Evolutionary conservation across 768 basidiomycete species (phyloP).

Genomic region (Trametes coccinea): DNA sequence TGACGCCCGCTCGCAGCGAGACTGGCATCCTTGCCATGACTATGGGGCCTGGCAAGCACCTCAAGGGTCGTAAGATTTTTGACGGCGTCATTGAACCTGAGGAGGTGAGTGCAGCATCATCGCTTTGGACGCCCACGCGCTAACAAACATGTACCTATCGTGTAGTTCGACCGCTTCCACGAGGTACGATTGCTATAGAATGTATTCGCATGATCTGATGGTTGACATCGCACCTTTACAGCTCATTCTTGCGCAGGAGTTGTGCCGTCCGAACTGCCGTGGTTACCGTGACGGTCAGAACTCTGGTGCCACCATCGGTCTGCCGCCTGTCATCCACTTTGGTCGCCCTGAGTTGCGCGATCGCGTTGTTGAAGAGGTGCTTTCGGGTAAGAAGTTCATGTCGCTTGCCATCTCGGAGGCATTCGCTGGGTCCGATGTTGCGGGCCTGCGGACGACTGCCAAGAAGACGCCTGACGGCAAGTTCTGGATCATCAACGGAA

Average conservation of each 20-base stretch:
- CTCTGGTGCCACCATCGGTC: conserved; percentile 77
- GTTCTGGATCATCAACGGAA: conserved; percentile 82
- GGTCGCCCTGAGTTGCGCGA: conserved; percentile 60
- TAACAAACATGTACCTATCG: not conserved
- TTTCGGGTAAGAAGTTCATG: conserved; percentile 80
- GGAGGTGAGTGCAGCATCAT: conserved; percentile 44
- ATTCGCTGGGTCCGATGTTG: conserved; percentile 83
- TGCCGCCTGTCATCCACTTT: conserved; percentile 86
- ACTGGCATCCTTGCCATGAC: conserved; percentile 85
- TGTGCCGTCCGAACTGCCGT: conserved; percentile 64
- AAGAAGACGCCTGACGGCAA: conserved; percentile 81
- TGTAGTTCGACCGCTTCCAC: conserved; percentile 84
- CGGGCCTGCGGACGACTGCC: conserved; percentile 76
- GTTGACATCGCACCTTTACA: conserved; percentile 29
- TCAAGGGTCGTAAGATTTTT: conserved; percentile 77
- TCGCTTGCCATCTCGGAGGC: conserved; percentile 89
- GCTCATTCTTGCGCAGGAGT: conserved; percentile 80
- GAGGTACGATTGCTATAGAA: conserved; percentile 41
- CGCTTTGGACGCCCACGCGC: not conserved
- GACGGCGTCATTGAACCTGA: conserved; percentile 76
- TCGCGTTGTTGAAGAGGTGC: conserved; percentile 61
- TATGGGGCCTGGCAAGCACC: conserved; percentile 86
- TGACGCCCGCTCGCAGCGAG: conserved; percentile 41
- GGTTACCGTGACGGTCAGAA: conserved; percentile 83
- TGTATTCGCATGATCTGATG: no score